Evolutionary conservation across 257 asterid species (phyloP), one percentile per base, ranked within the genome.

Genomic region (Leptodermis oblonga): DNA sequence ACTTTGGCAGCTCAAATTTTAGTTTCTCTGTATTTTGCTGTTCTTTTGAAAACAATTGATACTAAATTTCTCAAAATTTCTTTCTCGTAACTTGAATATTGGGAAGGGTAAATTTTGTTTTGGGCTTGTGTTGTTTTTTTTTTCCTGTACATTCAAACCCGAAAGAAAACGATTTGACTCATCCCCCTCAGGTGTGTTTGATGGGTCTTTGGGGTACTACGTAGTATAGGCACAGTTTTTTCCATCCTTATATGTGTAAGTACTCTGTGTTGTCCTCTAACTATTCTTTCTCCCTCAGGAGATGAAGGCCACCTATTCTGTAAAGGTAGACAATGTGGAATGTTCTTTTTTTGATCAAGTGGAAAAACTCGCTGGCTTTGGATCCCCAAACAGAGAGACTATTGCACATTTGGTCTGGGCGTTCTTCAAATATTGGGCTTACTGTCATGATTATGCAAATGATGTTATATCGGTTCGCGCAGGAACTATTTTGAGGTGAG

Each of bases 351-450:
- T 89, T 67, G 96, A 94, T 84, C 78, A 84, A 76, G 96, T 91
- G 75, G 99, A 91, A 48, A 77, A 78, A 73, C 92, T 94, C 28
- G 66, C 46, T 15, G 86, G 84, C 42, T 89, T 77, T 65, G 97
- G 99, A 61, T 78, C 88, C 22, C 81, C 31, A 34, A 94, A 94
- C 66, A 71, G 79, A 65, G 99, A 94, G 75, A 82, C 82, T 58
- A 81, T 91, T 67, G 85, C 84, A 65, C 82, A 81, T 41, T 64
- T 91, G 48, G 89, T 94, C 15, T 91, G 97, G 99, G 90, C 80
- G 22, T 94, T 94, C 72, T 94, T 94, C 82, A 85, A 76, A 60
- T 91, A 91, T 46, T 93, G 99, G 99, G 99, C 99, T 25, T 90
- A 90, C 70, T 83, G 87, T 68, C 97, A 94, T 56, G 95, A 94